Evolutionary conservation across 2,329 filamentous ascomycete species (phyloP).

Genomic region (Cladosporium sp.): DNA sequence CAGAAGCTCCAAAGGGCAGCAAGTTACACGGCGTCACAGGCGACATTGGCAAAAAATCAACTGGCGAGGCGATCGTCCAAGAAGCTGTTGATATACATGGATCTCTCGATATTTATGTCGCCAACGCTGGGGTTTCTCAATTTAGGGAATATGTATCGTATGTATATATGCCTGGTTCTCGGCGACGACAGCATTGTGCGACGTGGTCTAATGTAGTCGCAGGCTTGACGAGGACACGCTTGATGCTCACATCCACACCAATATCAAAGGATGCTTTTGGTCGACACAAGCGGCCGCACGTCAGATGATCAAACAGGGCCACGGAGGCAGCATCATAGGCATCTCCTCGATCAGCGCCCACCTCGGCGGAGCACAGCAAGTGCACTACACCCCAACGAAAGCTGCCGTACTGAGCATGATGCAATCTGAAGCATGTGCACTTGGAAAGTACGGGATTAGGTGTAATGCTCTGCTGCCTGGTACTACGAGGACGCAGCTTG

Average conservation of each 20-base stretch:
- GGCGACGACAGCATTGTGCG: neutral
- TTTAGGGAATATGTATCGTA: constrained; percentile 83
- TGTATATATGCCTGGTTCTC: constrained; percentile 1
- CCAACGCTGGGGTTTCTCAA: constrained; percentile 83
- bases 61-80: constrained; percentile 66
- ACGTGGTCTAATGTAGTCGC: neutral
- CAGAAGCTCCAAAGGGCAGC: constrained; percentile 1
- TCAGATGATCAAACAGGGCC: constrained; percentile 66
- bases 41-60: constrained; percentile 74
- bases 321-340: constrained; percentile 78
- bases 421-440: constrained; percentile 77
- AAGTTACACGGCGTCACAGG: constrained; percentile 62
- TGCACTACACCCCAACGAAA: constrained; percentile 87
- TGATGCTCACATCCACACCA: constrained; percentile 67
- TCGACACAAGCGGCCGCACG: constrained; percentile 79
- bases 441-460: constrained; percentile 72
- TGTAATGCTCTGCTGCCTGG: constrained; percentile 84
- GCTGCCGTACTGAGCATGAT: constrained; percentile 78
- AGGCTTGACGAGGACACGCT: constrained; percentile 13
- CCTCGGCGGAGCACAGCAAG: constrained; percentile 75
- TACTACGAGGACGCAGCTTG: constrained; percentile 79
- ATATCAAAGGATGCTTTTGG: constrained; percentile 86
- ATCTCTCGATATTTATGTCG: constrained; percentile 68
- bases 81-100: constrained; percentile 63
- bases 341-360: constrained; percentile 72